Base-by-base conservation (phyloP, 768 basidiomycete genomes). In the Pleurotus giganteus region DNA sequence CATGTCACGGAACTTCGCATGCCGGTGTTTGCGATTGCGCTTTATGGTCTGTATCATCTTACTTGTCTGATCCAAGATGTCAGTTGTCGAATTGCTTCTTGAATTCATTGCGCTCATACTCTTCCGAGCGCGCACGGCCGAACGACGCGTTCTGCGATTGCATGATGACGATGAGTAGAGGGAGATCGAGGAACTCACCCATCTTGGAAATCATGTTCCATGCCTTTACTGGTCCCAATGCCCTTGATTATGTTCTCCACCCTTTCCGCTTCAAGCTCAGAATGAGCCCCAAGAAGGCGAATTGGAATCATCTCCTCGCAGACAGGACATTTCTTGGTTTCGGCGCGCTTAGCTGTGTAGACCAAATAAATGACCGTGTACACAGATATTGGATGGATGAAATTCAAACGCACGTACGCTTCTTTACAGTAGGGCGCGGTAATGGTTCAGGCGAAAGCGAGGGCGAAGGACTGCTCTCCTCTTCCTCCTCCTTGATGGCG, bases 281-380 rank as follows among this genome's bases (percentile, higher is more conserved):
- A 76, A 60, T 92, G 91, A 54, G 72, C 75, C 2, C 74, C 74
- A 13, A 92, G 74, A n/a, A 91, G 75, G 11, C 89, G 84, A 21
- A 90, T 63, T 12, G 90, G 89, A 37, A 93, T 86, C 34, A 65
- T 65, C 65, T 92, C 89, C 12, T 77, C 71, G 69, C 90, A 93
- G 34, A 87, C 81, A 1, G 90, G 91, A 63, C 90, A 93, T 56
- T 74, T 73, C 55, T 83, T 76, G 2, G 88, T 92, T 64, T 91
- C 89, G 15, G 86, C 89, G 41, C 85, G 82, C 66, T 83, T 88
- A 3, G 77, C 88, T 89, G 55, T 47, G 46, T 13, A 47, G 13
- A 47, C 21, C 15, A 66, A 62, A 56, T 19, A 32, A 29, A 21
- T 37, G 41, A 21, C 34, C 23, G 27, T 17, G 15, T 26, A 32